Evolutionary conservation across 139 green algal species (phyloP).

Genomic region (Volvox africanus): DNA sequence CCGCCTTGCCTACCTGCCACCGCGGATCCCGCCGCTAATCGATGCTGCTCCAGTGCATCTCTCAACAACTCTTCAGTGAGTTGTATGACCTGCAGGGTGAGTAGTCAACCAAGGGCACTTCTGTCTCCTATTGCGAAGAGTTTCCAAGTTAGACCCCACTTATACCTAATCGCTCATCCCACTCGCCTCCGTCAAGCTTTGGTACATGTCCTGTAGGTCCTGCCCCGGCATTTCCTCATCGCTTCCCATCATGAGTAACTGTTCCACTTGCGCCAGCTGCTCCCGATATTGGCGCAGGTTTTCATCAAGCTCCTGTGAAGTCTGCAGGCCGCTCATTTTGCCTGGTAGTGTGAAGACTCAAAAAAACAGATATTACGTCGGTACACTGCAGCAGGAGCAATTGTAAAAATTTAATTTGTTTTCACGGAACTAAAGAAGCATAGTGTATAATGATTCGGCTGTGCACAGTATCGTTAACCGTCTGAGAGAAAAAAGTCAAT

Average conservation of each 20-base stretch:
- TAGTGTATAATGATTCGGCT: too few relatives aligned
- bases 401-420: too few relatives aligned
- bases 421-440: too few relatives aligned
- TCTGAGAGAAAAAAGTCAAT: too few relatives aligned
- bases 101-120: not conserved
- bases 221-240: slow-evolving; percentile 73
- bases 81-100: slow-evolving; percentile 74
- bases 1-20: not conserved
- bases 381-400: too few relatives aligned
- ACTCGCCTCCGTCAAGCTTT: slow-evolving; percentile 75
- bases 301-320: slow-evolving; percentile 65
- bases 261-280: slow-evolving; percentile 80
- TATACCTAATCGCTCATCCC: not conserved
- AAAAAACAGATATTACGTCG: too few relatives aligned
- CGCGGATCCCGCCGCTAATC: not conserved
- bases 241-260: slow-evolving; percentile 71
- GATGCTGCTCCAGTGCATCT: slow-evolving; percentile 56
- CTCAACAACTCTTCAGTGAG: slow-evolving; percentile 80
- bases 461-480: too few relatives aligned
- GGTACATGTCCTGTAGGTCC: slow-evolving; percentile 82
- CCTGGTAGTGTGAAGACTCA: not conserved
- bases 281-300: slow-evolving; percentile 72
- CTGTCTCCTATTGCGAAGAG: too few relatives aligned
- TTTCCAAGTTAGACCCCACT: too few relatives aligned
- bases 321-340: slow-evolving; percentile 40